A percentile compares a stretch with the other conserved stretches of the same genome.
Evolutionary conservation across 208 protist genomes (phyloP).

Genomic region (Crithidia acanthocephali): DNA sequence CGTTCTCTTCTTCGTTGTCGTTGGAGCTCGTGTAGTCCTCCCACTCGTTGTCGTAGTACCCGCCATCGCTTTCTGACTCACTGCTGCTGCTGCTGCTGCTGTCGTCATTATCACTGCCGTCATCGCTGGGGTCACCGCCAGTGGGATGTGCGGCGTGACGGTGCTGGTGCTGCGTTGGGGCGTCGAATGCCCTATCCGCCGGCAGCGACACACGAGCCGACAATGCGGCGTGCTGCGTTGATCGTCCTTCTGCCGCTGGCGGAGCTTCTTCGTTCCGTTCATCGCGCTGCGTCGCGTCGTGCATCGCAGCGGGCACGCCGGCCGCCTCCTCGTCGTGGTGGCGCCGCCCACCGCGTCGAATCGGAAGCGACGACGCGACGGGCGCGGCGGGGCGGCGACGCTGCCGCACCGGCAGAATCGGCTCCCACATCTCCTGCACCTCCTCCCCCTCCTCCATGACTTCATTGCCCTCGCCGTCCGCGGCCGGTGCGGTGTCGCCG

Average conservation of each 20-base stretch:
- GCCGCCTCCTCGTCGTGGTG: not conserved
- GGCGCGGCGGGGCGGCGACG: not conserved
- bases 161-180: too few species aligned
- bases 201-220: too few species aligned
- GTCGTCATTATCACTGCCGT: not conserved
- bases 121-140: too few species aligned
- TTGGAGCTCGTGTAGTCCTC: conserved; percentile 35
- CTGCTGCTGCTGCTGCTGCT: conserved; percentile 1
- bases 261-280: not conserved
- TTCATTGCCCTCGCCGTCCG: too few species aligned
- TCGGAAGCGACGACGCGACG: too few species aligned
- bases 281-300: not conserved
- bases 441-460: not conserved
- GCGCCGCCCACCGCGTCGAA: not conserved
- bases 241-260: too few species aligned
- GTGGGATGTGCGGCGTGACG: too few species aligned
- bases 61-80: not conserved
- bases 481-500: not conserved
- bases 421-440: conserved; percentile 12
- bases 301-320: too few species aligned
- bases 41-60: conserved; percentile 13
- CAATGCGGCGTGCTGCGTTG: too few species aligned
- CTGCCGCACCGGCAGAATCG: not conserved
- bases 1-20: conserved; percentile 16
- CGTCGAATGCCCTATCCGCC: too few species aligned